These are phyloP conservation scores for Populus tremula DNA, from an alignment of 345 rosid species.

Conservation along the genomic window DNA sequence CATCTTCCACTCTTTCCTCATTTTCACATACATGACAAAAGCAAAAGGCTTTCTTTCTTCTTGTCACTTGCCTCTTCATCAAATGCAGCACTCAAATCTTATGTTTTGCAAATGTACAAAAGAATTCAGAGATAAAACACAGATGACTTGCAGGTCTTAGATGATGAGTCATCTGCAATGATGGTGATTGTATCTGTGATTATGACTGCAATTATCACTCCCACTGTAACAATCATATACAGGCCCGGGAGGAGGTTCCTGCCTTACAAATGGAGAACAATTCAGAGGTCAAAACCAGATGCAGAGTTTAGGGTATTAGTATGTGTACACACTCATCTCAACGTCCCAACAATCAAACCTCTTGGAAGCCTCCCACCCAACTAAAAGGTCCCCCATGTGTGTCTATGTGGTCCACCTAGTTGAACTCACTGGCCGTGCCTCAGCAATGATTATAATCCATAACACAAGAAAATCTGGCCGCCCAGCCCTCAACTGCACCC, in stretches of 20 bases:
- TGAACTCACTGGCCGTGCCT: slow-evolving; percentile 92
- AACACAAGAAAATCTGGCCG: slow-evolving; percentile 65
- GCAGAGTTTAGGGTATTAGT: slow-evolving; percentile 62
- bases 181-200: slow-evolving; percentile 76
- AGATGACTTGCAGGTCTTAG: slow-evolving; percentile 53
- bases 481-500: slow-evolving; percentile 75
- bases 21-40: not conserved
- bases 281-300: slow-evolving; percentile 64
- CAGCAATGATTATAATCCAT: slow-evolving; percentile 92
- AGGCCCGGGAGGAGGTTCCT: slow-evolving; percentile 56
- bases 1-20: not conserved
- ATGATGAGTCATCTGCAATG: slow-evolving; percentile 68
- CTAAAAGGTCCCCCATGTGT: slow-evolving; percentile 68
- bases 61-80: not conserved
- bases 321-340: slow-evolving; percentile 80
- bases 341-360: slow-evolving; percentile 89
- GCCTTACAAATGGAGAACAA: slow-evolving; percentile 62
- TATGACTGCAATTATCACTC: slow-evolving; percentile 72
- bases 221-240: slow-evolving; percentile 57
- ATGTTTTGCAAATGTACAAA: not conserved
- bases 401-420: slow-evolving; percentile 86
- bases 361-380: slow-evolving; percentile 80
- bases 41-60: not conserved
- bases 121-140: not conserved
- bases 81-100: not conserved